Conservation (phyloP, 176 grass and related monocot species). For the Elymus sibiricus region DNA sequence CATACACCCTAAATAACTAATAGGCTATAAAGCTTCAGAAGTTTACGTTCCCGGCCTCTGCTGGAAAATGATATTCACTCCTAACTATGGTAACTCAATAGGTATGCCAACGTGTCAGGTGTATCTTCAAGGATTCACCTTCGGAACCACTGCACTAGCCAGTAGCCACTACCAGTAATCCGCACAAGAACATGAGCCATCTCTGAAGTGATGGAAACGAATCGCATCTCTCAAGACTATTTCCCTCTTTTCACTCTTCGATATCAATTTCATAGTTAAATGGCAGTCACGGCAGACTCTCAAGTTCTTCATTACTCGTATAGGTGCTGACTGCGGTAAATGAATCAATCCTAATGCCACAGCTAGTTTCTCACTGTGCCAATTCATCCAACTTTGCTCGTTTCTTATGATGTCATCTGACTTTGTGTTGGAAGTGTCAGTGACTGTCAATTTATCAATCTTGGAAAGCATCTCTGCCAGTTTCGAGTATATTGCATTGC, state of each 20-base stretch:
- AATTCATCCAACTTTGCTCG: conserved; percentile 33
- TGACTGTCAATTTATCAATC: conserved; percentile 27
- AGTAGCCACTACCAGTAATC: conserved; percentile 37
- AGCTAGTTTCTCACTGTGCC: conserved; percentile 65
- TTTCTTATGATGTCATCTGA: conserved; percentile 16
- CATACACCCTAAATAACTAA: background rate
- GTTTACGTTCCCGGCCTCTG: conserved; percentile 63
- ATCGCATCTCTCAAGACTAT: conserved; percentile 45
- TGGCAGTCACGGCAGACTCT: conserved; percentile 65
- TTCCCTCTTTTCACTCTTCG: conserved; percentile 44
- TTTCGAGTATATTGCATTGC: conserved; percentile 46
- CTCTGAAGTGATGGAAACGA: conserved; percentile 44
- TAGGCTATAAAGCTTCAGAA: conserved; percentile 13
- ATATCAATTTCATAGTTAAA: conserved; percentile 56
- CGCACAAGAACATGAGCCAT: conserved; percentile 36
- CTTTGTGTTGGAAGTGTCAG: background rate
- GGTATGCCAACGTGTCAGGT: too few species aligned
- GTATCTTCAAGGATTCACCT: background rate
- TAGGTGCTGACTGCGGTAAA: conserved; percentile 43
- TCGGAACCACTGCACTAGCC: background rate
- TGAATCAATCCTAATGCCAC: conserved; percentile 62
- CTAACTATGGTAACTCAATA: too few species aligned
- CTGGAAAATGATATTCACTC: background rate
- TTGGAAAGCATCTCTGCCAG: conserved; percentile 54
- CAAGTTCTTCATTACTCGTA: conserved; percentile 73